These are phyloP conservation scores for Tulasnella sp. DNA, from an alignment of 768 basidiomycete genomes.

Conservation along the genomic window DNA sequence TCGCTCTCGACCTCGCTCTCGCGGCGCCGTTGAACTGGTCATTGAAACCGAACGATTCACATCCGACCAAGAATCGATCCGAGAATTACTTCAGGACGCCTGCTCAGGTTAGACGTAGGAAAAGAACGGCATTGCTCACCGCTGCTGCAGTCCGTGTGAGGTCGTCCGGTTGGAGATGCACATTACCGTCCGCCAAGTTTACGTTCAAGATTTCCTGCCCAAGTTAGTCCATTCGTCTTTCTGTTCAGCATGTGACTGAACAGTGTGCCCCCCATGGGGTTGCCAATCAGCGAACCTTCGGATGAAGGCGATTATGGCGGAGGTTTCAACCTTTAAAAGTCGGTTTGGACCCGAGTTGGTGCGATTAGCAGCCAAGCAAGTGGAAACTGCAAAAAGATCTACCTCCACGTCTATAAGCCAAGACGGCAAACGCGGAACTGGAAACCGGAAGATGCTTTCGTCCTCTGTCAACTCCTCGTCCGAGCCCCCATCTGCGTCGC, in stretches of 20 bases:
- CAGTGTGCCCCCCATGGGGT: constrained; percentile 21
- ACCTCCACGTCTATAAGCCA: neutral
- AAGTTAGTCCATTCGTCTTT: constrained; percentile 43
- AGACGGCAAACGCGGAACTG: constrained; percentile 2
- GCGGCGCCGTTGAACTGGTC: constrained; percentile 30
- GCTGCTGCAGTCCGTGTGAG: neutral
- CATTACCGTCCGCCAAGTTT: constrained; percentile 34
- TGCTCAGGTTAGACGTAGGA: neutral
- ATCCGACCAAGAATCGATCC: neutral
- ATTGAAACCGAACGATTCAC: neutral
- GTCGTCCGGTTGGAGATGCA: neutral
- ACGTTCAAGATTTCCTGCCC: constrained; percentile 48
- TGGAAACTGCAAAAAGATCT: neutral
- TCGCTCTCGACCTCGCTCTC: constrained; percentile 68
- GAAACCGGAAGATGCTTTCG: neutral
- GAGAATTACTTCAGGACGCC: too few species aligned
- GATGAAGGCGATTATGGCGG: constrained; percentile 51
- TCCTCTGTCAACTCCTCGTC: too few species aligned
- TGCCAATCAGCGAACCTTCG: constrained; percentile 54
- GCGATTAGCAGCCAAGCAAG: constrained; percentile 42
- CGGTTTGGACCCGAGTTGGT: constrained; percentile 65
- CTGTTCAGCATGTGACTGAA: constrained; percentile 19
- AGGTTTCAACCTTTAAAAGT: constrained; percentile 50
- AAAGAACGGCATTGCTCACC: neutral
- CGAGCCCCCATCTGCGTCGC: too few species aligned